Base-by-base conservation (phyloP, 192 early-diverging fungal genomes). In the Coemansia sp. region DNA sequence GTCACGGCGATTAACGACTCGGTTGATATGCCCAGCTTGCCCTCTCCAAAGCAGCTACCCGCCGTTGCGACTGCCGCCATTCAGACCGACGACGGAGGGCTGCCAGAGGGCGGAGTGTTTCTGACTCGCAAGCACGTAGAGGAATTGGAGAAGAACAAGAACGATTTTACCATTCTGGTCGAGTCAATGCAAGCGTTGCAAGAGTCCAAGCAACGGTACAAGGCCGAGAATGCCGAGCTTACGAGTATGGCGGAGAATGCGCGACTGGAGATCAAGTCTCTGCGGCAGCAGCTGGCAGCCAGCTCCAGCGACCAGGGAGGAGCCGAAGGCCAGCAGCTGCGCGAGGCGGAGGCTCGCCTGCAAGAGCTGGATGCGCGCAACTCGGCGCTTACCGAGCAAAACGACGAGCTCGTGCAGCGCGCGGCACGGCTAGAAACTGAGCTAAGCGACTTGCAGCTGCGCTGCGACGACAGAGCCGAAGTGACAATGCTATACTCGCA, bases 331-430 rank as follows among this genome's bases (percentile, higher is more conserved):
- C 47, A 49, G 24, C 37, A 47, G 38, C 64, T 79, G 32, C 54
- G 62, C 5, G 71, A 79, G 51, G 56, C 51, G n/a, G 77, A 79
- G 60, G 60, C 40, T 12, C 63, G 49, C 38, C 31, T 59, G 24
- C 71, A 36, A 19, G 17, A 31, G 22, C 54, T 66, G 10, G 70
- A 68, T 11, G 73, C 62, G 46, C 78, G 73, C 36, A 71, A 58
- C 24, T 39, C 31, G n/a, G 35, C 19, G 62, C 62, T 79, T n/a
- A 19, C 53, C 5, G 14, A 8, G 15, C 56, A 45, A 15, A 69
- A 63, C 45, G 78, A 81, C 39, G 73, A 75, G 42, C 73, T 75
- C 17, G 68, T 37, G 7, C 73, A 81, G 51, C 73, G 68, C 17
- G 31, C 62, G 4, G 78, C 78, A 19, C 65, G 73, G 37, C 54